Percentiles rank a stretch among this genome's conserved stretches.
These are phyloP conservation scores for Coccomyxa sp. DNA, from an alignment of 139 green algal species.

Conservation along the genomic window DNA sequence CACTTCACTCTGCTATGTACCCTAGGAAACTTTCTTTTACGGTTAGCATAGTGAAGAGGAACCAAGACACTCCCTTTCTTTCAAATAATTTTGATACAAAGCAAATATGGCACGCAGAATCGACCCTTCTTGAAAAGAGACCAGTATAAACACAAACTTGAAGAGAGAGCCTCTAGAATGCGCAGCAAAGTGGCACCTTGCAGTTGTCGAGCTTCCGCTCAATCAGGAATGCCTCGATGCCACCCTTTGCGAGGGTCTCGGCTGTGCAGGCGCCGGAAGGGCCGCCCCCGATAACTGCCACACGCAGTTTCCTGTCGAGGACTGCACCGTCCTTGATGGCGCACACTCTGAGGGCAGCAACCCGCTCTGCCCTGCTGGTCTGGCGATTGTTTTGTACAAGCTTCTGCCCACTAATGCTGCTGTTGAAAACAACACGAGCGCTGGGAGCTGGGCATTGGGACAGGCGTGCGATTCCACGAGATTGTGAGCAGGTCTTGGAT, in stretches of 20 bases:
- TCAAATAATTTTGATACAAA: too few species aligned
- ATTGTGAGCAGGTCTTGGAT: too few species aligned
- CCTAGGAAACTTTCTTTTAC: not conserved
- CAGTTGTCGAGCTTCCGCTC: conserved; percentile 99
- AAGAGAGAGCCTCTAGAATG: too few species aligned
- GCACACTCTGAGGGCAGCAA: not conserved
- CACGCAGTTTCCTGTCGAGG: conserved; percentile 78
- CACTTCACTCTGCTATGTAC: too few species aligned
- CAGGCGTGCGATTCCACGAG: not conserved
- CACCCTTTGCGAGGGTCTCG: conserved; percentile 90
- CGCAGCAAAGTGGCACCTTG: conserved; percentile 61
- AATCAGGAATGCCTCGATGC: conserved; percentile 92
- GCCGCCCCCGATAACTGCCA: conserved; percentile 94
- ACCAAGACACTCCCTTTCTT: not conserved
- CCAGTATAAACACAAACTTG: too few species aligned
- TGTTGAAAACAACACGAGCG: not conserved
- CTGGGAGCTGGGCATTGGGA: not conserved
- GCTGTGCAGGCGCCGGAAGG: conserved; percentile 91
- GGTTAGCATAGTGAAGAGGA: not conserved
- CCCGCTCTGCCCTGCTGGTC: not conserved
- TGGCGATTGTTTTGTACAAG: not conserved
- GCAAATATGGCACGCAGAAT: too few species aligned
- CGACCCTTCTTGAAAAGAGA: too few species aligned
- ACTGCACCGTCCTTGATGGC: conserved; percentile 65
- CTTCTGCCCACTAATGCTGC: not conserved